phyloP scores from a whole-genome alignment of 83 land plant genomes.

The Isoetes engelmannii region DNA sequence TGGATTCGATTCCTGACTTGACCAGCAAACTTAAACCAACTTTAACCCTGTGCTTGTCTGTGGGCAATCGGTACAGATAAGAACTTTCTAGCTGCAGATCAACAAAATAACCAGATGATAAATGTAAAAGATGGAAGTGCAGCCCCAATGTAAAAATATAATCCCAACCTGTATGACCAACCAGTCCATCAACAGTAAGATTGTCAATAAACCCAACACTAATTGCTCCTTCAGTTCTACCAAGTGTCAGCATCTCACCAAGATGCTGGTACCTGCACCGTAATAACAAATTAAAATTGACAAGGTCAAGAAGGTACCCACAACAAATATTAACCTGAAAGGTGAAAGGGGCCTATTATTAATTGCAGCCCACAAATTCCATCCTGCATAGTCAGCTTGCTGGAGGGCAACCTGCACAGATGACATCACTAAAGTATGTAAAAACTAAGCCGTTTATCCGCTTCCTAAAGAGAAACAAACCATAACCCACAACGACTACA shows the following conservation, averaged over 20 bases:
- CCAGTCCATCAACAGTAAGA: constrained; percentile 70
- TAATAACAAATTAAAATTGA: not conserved
- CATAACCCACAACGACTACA: constrained; percentile 83
- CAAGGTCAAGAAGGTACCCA: not conserved
- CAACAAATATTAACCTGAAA: constrained; percentile 53
- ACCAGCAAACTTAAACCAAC: constrained; percentile 92
- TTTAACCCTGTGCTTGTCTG: constrained; percentile 80
- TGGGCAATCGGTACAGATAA: constrained; percentile 77
- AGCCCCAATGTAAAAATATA: not conserved
- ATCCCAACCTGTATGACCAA: constrained; percentile 81
- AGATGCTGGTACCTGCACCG: constrained; percentile 76
- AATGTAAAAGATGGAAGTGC: not conserved
- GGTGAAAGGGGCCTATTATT: constrained; percentile 82
- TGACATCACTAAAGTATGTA: not conserved
- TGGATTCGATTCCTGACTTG: constrained; percentile 71
- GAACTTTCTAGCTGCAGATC: constrained; percentile 77
- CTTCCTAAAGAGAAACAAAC: constrained; percentile 33
- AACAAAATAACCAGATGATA: not conserved
- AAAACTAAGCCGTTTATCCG: constrained; percentile 36
- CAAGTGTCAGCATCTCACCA: constrained; percentile 98
- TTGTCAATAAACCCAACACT: constrained; percentile 76
- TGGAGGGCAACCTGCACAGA: constrained; percentile 87
- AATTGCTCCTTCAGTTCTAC: constrained; percentile 75
- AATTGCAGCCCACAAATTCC: constrained; percentile 99
- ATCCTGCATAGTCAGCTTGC: constrained; percentile 95